Percentiles rank a stretch among this genome's conserved stretches.
Evolutionary conservation across 2,329 filamentous ascomycete genomes (phyloP).

Genomic region (Bipolaris gigantea): DNA sequence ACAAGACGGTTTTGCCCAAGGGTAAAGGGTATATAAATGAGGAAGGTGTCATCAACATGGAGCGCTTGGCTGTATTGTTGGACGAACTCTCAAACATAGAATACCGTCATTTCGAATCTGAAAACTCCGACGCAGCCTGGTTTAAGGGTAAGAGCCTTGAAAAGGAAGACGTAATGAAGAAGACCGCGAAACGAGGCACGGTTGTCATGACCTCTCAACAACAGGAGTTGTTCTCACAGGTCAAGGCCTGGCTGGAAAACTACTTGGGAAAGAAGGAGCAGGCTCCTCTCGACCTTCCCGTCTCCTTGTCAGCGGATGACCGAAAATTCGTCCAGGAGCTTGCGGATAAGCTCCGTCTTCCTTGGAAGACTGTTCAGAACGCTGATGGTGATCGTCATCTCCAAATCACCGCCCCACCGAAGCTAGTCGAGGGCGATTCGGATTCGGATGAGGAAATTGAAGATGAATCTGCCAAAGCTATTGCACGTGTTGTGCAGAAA

Average conservation of each 20-base stretch:
- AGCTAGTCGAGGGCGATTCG: conserved; percentile 55
- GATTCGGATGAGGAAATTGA: conserved; percentile 71
- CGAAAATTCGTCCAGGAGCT: conserved; percentile 91
- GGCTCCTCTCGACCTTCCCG: conserved; percentile 70
- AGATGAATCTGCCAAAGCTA: conserved; percentile 80
- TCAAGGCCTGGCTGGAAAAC: conserved; percentile 80
- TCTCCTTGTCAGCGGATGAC: conserved; percentile 75
- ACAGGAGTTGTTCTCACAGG: conserved; percentile 76
- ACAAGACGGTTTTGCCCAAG: conserved; percentile 85
- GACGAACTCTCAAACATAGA: conserved; percentile 87
- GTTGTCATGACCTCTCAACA: conserved; percentile 78
- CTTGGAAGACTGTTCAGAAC: conserved; percentile 66
- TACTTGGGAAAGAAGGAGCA: conserved; percentile 53
- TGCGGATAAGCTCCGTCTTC: conserved; percentile 67
- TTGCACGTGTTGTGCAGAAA: conserved; percentile 80
- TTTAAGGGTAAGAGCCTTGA: conserved; percentile 81
- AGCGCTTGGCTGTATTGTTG: conserved; percentile 74
- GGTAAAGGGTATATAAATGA: conserved; percentile 97
- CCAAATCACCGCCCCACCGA: conserved; percentile 62
- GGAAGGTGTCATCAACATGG: conserved; percentile 85
- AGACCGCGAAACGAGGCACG: conserved; percentile 62
- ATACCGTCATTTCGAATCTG: conserved; percentile 87
- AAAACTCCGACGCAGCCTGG: conserved; percentile 88
- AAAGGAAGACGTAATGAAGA: conserved; percentile 67
- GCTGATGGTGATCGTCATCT: conserved; percentile 68